Base-by-base conservation (phyloP, 2,329 filamentous ascomycete species). In the Capronia coronata region DNA sequence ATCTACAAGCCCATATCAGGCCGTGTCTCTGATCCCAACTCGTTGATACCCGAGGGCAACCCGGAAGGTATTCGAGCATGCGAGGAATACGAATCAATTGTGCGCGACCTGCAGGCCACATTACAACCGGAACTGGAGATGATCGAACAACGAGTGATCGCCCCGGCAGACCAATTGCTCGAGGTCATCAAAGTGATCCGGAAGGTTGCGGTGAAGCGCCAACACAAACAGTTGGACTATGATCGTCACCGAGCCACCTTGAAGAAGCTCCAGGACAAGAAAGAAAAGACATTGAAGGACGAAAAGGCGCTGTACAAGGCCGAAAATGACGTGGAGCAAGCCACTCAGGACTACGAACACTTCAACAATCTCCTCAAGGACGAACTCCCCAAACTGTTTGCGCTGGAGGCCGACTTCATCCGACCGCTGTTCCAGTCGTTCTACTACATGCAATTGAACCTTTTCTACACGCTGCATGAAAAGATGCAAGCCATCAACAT, bases 401-500 rank as follows among this genome's bases (percentile, higher is more conserved):
- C 74, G 6, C 80, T 98, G 14, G 93, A 98, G 68, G 80, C 84
- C 57, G 86, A 97, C 68, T 97, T 98, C 67, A 98, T 98, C 68
- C 84, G 87, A 60, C 93, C 93, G 2, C 80, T 98, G 6, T 98
- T 98, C 76, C 93, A 97, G 68, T 94, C 87, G 8, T 98, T 98
- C 73, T 98, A 98, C 72, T 98, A 97, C 75, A 98, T 98, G 93
- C 93, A 98, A 70, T 80, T 98, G 58, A 98, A 98, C 69, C 87
- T 98, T 58, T 98, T 97, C 69, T 98, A 98, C 71, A 98, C 93
- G 1, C 76, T 98, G 46, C 93, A 98, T 67, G 91, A 97, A 70
- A 88, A 84, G 71, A 98, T 98, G 93, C 93, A 98, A 72, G 82
- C 79, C 59, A 89, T 94, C 67, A 90, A 97, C 64, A 98, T 98